These are phyloP conservation scores for Arachis monticola DNA, from an alignment of 331 rosid genomes.

Conservation along the genomic window DNA sequence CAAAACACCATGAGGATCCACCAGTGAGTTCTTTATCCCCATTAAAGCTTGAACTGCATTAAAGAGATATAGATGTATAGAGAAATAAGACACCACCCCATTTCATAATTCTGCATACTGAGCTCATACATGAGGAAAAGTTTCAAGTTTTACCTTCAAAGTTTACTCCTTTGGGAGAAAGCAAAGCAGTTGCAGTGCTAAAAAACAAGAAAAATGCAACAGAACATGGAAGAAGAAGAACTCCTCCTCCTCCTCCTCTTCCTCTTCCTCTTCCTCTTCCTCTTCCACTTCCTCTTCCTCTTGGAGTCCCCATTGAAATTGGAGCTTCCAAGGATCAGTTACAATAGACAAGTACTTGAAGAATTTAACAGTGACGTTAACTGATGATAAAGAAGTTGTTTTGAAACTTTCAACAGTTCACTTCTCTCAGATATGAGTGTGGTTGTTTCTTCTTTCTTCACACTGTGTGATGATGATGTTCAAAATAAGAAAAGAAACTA, in stretches of 20 bases:
- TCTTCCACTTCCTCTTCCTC: slow-evolving; percentile 32
- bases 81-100: slow-evolving; percentile 31
- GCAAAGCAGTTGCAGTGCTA: slow-evolving; percentile 60
- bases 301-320: slow-evolving; percentile 52
- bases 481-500: slow-evolving; percentile 55
- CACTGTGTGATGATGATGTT: slow-evolving; percentile 49
- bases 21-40: slow-evolving; percentile 67
- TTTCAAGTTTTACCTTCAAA: slow-evolving; percentile 74
- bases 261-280: too few species aligned
- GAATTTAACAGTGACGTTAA: slow-evolving; percentile 14
- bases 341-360: slow-evolving; percentile 28
- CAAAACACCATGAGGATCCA: slow-evolving; percentile 93
- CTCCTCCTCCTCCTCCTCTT: slow-evolving; percentile 12
- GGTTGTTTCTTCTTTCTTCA: slow-evolving; percentile 30
- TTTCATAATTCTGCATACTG: slow-evolving; percentile 38
- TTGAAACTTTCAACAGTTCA: slow-evolving; percentile 33
- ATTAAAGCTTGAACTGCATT: slow-evolving; percentile 89
- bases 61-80: slow-evolving; percentile 3
- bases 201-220: slow-evolving; percentile 48
- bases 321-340: slow-evolving; percentile 33
- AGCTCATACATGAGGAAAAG: slow-evolving; percentile 18
- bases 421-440: slow-evolving; percentile 41
- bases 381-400: slow-evolving; percentile 35
- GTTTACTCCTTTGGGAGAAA: slow-evolving; percentile 96
- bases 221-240: slow-evolving; percentile 50